Evolutionary conservation across 805 yeast species (phyloP), one percentile per base, ranked within the genome.

Genomic region (Sungouiozyma ichnusensis): DNA sequence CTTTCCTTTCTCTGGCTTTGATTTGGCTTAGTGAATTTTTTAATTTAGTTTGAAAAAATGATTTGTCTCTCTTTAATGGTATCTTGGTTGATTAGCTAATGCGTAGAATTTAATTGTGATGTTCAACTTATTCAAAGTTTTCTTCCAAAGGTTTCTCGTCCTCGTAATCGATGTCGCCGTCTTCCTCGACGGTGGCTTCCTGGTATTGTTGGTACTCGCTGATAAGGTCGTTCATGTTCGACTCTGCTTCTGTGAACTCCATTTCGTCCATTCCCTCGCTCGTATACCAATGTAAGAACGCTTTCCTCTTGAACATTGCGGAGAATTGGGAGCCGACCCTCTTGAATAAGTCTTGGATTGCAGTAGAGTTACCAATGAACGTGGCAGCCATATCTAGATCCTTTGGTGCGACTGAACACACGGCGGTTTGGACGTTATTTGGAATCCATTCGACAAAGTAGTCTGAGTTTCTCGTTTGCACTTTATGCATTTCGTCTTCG

Each of bases 381-480:
- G 96, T 87, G 36, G 95, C 96, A 44, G 94, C 70, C 85, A 84
- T 85, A 58, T 83, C 88, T 54, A 81, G 71, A 56, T 74, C 90
- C 64, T 74, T 76, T 54, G 95, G 95, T 33, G 96, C 84, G 46
- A 85, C 92, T 17, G 88, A 78, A 67, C 96, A 87, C 44, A 87
- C 85, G 38, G 96, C 87, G 32, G 95, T 82, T 71, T 87, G 95
- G 51, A 87, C 94, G 60, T 87, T 87, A 66, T 85, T 85, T 55
- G 96, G 95, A 67, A 87, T 87, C 95, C 95, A 87, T 65, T 86
- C 95, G 41, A 87, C 96, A 57, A 87, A 87, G 64, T 82, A 79
- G 45, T 80, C 77, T 18, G 86, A 72, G 66, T 85, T 82, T 67
- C 82, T 80, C 48, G 81, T 76, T 68, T 85, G 92, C 48, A 84